A percentile compares a stretch with the other conserved stretches of the same genome.
These are phyloP conservation scores for Ceratobasidium sp. DNA, from an alignment of 1,284 basidiomycete species.

Conservation along the genomic window DNA sequence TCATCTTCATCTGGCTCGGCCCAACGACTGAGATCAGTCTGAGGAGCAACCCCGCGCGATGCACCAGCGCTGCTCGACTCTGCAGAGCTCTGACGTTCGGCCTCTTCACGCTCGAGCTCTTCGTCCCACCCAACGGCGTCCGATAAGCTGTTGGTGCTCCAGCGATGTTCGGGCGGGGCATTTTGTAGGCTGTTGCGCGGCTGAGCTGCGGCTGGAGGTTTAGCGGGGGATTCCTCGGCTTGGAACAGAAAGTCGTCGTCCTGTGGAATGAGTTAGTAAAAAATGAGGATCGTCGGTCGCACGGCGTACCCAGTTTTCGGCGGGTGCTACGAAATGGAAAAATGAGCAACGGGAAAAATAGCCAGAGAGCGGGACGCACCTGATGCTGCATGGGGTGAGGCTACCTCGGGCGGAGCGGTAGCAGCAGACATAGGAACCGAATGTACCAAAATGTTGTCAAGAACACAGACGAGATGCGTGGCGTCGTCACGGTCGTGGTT, in stretches of 20 bases:
- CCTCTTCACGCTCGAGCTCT: conserved; percentile 41
- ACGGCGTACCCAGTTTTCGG: conserved; percentile 40
- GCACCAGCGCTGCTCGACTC: conserved; percentile 34
- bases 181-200: conserved; percentile 1
- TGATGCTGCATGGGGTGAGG: conserved; percentile 9
- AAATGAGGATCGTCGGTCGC: not conserved
- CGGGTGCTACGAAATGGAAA: conserved; percentile 3
- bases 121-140: conserved; percentile 39
- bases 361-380: not conserved
- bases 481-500: not conserved
- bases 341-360: not conserved
- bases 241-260: conserved; percentile 45
- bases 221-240: conserved; percentile 40
- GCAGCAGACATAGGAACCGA: conserved; percentile 30
- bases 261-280: conserved; percentile 20
- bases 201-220: conserved; percentile 19
- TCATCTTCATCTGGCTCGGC: conserved; percentile 34
- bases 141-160: conserved; percentile 32
- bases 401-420: conserved; percentile 14
- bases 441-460: not conserved
- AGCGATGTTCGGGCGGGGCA: conserved; percentile 2
- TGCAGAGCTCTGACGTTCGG: conserved; percentile 38
- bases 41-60: not conserved
- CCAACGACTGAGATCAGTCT: conserved; percentile 27
- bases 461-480: not conserved